Conservation (phyloP, 805 yeast genomes). For the Cyberlindnera maclurae region DNA sequence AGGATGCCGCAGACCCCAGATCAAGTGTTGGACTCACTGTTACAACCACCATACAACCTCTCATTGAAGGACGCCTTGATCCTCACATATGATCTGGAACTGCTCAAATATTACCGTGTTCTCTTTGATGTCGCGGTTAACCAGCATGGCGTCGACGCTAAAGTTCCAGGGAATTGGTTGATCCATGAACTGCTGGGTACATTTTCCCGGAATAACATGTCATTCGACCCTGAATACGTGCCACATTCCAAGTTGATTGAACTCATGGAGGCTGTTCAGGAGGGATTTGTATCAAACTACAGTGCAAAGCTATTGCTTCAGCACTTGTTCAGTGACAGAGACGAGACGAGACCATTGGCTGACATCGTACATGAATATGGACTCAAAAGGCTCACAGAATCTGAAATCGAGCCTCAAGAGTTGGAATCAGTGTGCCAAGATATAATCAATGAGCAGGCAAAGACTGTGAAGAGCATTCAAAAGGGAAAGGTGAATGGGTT, state of each 20-base stretch:
- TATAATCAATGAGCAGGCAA: slow-evolving; percentile 35
- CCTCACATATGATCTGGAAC: slow-evolving; percentile 42
- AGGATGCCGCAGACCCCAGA: slow-evolving; percentile 60
- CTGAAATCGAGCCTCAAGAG: slow-evolving; percentile 27
- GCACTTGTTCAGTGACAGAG: slow-evolving; percentile 48
- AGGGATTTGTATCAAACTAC: slow-evolving; percentile 45
- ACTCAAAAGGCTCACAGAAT: slow-evolving; percentile 32
- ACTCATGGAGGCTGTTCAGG: slow-evolving; percentile 43
- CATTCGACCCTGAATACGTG: slow-evolving; percentile 26
- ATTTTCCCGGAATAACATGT: slow-evolving; percentile 42
- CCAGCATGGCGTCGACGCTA: slow-evolving; percentile 25
- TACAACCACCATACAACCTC: slow-evolving; percentile 43
- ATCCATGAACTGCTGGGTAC: slow-evolving; percentile 75
- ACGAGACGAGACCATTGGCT: slow-evolving; percentile 31
- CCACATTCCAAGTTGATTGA: slow-evolving; percentile 43
- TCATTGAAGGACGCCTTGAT: slow-evolving; percentile 72
- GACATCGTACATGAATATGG: slow-evolving; percentile 50
- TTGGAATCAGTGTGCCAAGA: slow-evolving; percentile 27
- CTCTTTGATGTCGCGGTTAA: slow-evolving; percentile 28
- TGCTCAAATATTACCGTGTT: slow-evolving; percentile 46
- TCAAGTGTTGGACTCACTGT: slow-evolving; percentile 38
- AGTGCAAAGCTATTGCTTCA: slow-evolving; percentile 61
- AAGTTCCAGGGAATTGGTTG: slow-evolving; percentile 65
- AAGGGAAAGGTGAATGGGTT: slow-evolving; percentile 50
- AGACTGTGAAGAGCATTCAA: slow-evolving; percentile 48